These are phyloP conservation scores for Euphorbia pulcherrima DNA, from an alignment of 345 rosid genomes.

Conservation along the genomic window DNA sequence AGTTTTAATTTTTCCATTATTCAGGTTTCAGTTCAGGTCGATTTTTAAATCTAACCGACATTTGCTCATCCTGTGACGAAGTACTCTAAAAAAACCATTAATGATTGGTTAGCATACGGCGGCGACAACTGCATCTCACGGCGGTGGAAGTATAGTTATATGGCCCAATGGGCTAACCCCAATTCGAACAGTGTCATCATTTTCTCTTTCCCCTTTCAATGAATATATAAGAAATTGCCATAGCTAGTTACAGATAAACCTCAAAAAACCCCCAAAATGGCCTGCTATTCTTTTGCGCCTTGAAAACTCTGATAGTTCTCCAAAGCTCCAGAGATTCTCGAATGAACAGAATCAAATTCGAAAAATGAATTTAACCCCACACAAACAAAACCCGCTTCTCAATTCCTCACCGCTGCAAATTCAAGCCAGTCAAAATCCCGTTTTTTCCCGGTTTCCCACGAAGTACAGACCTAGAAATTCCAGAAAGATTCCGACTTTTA, in stretches of 20 bases:
- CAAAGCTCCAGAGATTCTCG: neutral
- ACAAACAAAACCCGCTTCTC: conserved; percentile 41
- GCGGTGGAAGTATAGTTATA: neutral
- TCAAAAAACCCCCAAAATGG: neutral
- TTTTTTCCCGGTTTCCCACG: conserved; percentile 25
- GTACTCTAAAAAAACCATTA: no score
- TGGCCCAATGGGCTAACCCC: neutral
- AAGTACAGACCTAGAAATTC: conserved; percentile 31
- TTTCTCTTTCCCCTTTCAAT: neutral
- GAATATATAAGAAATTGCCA: neutral
- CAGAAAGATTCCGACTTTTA: conserved; percentile 32
- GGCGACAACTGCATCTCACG: neutral
- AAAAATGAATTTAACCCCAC: conserved; percentile 40
- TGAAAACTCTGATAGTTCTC: neutral
- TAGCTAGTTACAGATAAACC: conserved; percentile 6
- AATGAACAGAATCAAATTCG: neutral
- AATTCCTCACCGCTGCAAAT: conserved; percentile 19
- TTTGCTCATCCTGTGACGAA: no score
- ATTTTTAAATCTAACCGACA: no score
- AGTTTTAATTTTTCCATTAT: no score
- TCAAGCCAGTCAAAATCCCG: conserved; percentile 19
- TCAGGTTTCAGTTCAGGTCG: no score
- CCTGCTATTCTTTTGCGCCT: neutral
- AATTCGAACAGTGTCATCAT: neutral
- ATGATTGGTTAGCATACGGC: neutral